Conservation (phyloP, 176 grass and related monocot genomes). For the Dactylis glomerata region DNA sequence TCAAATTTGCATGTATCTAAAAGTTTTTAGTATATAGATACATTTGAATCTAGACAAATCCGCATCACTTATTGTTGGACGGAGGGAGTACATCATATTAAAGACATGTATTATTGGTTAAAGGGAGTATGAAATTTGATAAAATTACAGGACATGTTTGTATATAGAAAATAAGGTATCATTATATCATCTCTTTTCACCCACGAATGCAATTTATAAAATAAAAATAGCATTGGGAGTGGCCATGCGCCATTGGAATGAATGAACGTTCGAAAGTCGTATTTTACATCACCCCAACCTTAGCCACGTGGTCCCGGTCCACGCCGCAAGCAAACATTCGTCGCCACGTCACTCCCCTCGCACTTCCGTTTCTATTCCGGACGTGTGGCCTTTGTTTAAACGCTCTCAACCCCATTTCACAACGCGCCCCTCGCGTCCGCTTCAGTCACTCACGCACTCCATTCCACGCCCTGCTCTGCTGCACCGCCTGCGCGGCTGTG, state of each 20-base stretch:
- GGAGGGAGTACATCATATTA: too few species aligned
- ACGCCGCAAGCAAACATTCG: constrained; percentile 46
- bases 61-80: too few species aligned
- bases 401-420: constrained; percentile 26
- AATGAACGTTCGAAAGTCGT: background rate
- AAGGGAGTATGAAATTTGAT: too few species aligned
- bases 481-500: constrained; percentile 7
- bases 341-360: background rate
- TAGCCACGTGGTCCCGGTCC: constrained; percentile 3
- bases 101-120: too few species aligned
- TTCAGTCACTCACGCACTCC: constrained; percentile 15
- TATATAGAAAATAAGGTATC: too few species aligned
- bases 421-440: constrained; percentile 43
- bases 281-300: background rate
- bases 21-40: too few species aligned
- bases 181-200: too few species aligned
- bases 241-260: background rate
- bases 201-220: too few species aligned
- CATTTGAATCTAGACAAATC: too few species aligned
- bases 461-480: constrained; percentile 11
- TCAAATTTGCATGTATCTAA: too few species aligned
- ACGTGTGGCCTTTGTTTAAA: constrained; percentile 40
- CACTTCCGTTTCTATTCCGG: constrained; percentile 27
- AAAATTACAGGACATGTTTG: too few species aligned
- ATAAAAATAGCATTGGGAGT: background rate